Conservation (phyloP, 345 rosid species). For the Jatropha curcas region DNA sequence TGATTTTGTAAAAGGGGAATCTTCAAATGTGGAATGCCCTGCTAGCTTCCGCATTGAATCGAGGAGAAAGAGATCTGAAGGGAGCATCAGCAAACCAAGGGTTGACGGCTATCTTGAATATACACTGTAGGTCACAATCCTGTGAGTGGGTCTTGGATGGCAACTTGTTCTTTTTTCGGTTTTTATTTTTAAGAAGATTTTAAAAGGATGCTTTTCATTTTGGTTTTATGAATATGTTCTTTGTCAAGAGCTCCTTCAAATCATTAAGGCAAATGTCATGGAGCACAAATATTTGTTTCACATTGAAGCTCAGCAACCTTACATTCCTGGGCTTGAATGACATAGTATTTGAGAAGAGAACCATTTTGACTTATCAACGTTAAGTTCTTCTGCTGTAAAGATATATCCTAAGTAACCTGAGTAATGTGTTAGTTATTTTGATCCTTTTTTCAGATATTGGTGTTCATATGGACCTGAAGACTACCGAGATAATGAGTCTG, state of each 20-base stretch:
- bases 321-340: neutral
- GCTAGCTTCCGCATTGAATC: constrained; percentile 58
- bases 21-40: constrained; percentile 54
- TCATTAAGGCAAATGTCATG: neutral
- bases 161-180: constrained; percentile 1
- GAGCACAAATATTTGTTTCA: constrained; percentile 5
- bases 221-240: constrained; percentile 1
- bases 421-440: constrained; percentile 12
- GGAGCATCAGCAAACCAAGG: constrained; percentile 57
- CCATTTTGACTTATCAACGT: neutral
- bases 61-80: constrained; percentile 56
- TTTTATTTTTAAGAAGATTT: neutral
- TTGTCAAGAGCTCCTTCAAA: neutral
- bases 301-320: neutral
- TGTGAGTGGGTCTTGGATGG: constrained; percentile 3
- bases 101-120: constrained; percentile 63
- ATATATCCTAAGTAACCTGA: neutral
- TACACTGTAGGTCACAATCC: constrained; percentile 42
- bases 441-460: constrained; percentile 50
- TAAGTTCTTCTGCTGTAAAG: neutral
- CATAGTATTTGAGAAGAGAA: neutral
- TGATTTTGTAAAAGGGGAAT: constrained; percentile 60
- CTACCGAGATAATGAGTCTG: constrained; percentile 43
- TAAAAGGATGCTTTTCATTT: neutral
- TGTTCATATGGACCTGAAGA: constrained; percentile 65